phyloP scores from a whole-genome alignment of 78 protist genomes.

The Capsaspora owczarzaki region DNA sequence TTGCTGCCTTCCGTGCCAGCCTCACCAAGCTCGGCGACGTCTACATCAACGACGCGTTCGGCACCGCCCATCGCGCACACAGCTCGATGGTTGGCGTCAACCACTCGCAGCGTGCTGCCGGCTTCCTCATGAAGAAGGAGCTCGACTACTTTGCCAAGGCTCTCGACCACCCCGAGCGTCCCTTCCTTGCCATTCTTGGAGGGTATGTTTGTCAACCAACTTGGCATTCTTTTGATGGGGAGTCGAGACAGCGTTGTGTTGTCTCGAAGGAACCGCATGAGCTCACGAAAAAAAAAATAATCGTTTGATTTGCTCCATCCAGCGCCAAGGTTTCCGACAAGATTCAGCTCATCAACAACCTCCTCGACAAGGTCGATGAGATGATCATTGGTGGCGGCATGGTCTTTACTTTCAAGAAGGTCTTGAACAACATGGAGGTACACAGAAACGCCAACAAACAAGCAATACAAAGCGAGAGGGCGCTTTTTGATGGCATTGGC shows the following conservation, averaged over 20 bases:
- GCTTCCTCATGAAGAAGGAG: conserved; percentile 91
- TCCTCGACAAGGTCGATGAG: conserved; percentile 84
- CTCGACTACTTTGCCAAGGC: conserved; percentile 88
- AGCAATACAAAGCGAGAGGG: too few relatives aligned
- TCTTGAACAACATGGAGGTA: conserved; percentile 27
- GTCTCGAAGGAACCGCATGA: too few relatives aligned
- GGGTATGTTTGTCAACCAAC: too few relatives aligned
- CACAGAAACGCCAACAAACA: too few relatives aligned
- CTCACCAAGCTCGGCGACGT: conserved; percentile 84
- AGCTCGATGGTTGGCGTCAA: conserved; percentile 56
- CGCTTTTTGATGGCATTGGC: too few relatives aligned
- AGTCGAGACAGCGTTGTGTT: too few relatives aligned
- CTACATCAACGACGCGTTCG: conserved; percentile 98
- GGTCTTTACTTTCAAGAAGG: conserved; percentile 96
- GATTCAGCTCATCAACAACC: conserved; percentile 88
- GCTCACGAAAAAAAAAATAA: too few relatives aligned
- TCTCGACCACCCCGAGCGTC: conserved; percentile 80
- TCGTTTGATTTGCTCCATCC: too few relatives aligned
- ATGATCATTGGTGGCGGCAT: conserved; percentile 98
- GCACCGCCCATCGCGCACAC: conserved; percentile 99
- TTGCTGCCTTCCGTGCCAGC: conserved; percentile 79
- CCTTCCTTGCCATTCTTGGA: conserved; percentile 97
- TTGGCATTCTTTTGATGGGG: too few relatives aligned
- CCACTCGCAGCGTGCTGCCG: conserved; percentile 69
- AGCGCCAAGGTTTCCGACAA: conserved; percentile 90